Base-by-base conservation (phyloP, 495 filamentous ascomycete genomes). In the Letharia columbiana region DNA sequence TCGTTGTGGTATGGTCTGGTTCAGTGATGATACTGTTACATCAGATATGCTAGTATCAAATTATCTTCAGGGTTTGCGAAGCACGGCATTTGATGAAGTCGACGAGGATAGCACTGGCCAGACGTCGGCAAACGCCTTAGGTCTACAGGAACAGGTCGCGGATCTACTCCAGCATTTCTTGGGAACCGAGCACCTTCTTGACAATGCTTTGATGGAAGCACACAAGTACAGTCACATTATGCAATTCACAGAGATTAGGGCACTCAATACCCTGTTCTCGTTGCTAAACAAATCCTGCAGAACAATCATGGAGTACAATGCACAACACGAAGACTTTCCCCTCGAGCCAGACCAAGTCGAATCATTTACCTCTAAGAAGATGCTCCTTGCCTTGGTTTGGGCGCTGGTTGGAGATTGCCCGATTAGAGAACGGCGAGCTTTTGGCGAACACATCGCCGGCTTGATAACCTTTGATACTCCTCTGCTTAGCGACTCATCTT, bases 1-100 rank as follows among this genome's bases (percentile, higher is more conserved):
- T 87, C 91, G 94, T 78, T 99, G 94, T 77, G 94, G 94, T 81
- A 99, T 99, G 94, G 94, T 99, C 11, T 99, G 94, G 94, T 98
- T 97, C 78, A 98, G 92, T 73, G 92, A 95, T 68, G 95, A 99
- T 72, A 98, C 91, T 23, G 92, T 99, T 50, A 92, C 90, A 28
- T 83, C 91, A 10, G 83, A 82, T 69, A 96, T 99, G 91, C 91
- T 98, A 85, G 86, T 97, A 45, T 78, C 84, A 66, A 91, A 96
- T 74, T 96, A 98, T 72, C 84, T 99, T 41, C 86, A 92, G 68
- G 86, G 86, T 50, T 83, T 99, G 17, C 83, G 87, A 67, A 87
- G 85, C 5, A 85, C 89, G 63, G 83, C 89, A 0, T 96, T 97
- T 71, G 93, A 97, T 70, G 94, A 98, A 68, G 79, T 97, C 33